Evolutionary conservation across 2,329 filamentous ascomycete species (phyloP).

Genomic region (Pseudocercospora musae): DNA sequence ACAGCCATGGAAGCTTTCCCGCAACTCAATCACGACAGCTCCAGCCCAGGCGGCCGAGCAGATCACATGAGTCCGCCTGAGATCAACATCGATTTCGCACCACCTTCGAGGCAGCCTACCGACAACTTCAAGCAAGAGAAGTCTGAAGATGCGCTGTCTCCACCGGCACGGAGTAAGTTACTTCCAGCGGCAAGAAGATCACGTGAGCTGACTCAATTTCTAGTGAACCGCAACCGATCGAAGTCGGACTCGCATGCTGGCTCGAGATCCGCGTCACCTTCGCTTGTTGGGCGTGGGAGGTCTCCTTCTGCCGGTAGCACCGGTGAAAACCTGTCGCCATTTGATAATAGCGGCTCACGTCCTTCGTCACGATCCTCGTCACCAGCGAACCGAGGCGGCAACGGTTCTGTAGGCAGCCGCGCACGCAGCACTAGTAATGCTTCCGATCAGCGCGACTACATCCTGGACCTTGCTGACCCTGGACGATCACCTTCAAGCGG

Average conservation of each 20-base stretch:
- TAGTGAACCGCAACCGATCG: constrained; percentile 50
- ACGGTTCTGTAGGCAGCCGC: constrained; percentile 35
- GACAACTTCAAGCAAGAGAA: constrained; percentile 47
- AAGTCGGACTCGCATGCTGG: constrained; percentile 60
- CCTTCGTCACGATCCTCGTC: constrained; percentile 46
- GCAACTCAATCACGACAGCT: constrained; percentile 46
- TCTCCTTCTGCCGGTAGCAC: constrained; percentile 32
- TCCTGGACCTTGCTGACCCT: constrained; percentile 86
- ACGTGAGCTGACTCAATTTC: constrained; percentile 9
- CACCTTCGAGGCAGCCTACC: constrained; percentile 53
- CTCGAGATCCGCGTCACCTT: constrained; percentile 45
- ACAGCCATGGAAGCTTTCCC: constrained; percentile 49
- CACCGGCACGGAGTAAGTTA: constrained; percentile 63
- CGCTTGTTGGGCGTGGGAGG: constrained; percentile 32
- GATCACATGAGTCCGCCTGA: constrained; percentile 84
- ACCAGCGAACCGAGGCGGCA: constrained; percentile 28
- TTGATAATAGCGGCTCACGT: constrained; percentile 30
- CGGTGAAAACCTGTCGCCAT: constrained; percentile 43
- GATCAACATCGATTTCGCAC: constrained; percentile 91
- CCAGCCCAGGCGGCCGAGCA: constrained; percentile 51
- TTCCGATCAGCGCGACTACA: constrained; percentile 65
- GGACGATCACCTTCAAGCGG: constrained; percentile 69
- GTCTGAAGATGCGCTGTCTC: constrained; percentile 76
- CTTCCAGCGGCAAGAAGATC: background rate
- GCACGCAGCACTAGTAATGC: constrained; percentile 51